Base-by-base conservation (phyloP, 768 basidiomycete genomes). In the Phylloporus scabripes region DNA sequence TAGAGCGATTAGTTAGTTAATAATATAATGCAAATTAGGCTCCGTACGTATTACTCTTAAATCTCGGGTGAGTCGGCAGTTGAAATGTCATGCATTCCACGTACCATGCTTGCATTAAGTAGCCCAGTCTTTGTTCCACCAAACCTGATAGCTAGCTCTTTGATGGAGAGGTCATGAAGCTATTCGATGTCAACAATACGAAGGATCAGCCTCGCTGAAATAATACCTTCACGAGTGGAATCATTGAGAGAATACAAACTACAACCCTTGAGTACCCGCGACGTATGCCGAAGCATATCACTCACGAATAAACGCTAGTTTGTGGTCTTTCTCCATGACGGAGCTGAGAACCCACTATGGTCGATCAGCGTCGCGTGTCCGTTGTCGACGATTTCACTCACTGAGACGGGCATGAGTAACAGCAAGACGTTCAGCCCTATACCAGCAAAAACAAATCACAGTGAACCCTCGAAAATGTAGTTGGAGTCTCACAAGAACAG, bases 41-140 rank as follows among this genome's bases (percentile, higher is more conserved):
- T 2, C 72, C 82, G 62, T 62, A 86, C 83, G 64, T 64, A 80
- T 88, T 88, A 47, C 80, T 82, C 86, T 87, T 42, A 5, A 21
- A 29, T 58, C 45, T 15, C 42, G n/a, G 31, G 23, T 28, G 43
- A n/a, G 24, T 4, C 34, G 10, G 15, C 8, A n/a, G 28, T n/a
- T 0, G 4, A 38, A 33, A 34, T 8, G 31, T 45, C 1, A 7
- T 28, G 15, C 26, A 6, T 7, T 24, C 11, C 12, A 60, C 77
- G 43, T 62, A 87, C 86, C 81, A 89, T 72, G 63, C 81, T 87
- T 36, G 87, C 88, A 56, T 92, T 92, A 28, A 92, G 69, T 17
- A 94, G 72, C 0, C 87, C 91, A 0, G 88, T 81, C 58, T 80
- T 83, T 14, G 84, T 72, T 18, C 87, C 86, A 3, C 90, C 91